phyloP scores from a whole-genome alignment of 805 yeast genomes.

The Candida endomychidarum region DNA sequence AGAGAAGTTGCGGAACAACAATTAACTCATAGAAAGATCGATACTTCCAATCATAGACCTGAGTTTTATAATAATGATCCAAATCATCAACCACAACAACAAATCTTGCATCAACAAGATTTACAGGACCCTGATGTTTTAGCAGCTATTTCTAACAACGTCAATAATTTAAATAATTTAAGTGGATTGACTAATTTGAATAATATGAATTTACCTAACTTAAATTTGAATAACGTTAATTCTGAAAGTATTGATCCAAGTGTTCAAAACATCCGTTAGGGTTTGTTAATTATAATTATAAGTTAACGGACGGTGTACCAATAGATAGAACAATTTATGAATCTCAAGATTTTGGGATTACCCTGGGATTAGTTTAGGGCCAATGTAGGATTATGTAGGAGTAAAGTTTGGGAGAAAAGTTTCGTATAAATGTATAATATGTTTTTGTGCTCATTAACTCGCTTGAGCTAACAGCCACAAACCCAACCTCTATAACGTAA shows the following conservation, averaged over 20 bases:
- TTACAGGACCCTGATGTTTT: conserved; percentile 42
- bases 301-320: too few relatives aligned
- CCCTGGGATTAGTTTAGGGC: too few relatives aligned
- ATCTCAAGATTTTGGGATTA: too few relatives aligned
- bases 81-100: conserved; percentile 12
- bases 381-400: too few relatives aligned
- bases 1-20: conserved; percentile 11
- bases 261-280: conserved; percentile 9
- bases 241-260: conserved; percentile 30
- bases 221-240: not conserved
- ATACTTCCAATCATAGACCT: not conserved
- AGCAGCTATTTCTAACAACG: conserved; percentile 35
- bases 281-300: too few relatives aligned
- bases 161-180: conserved; percentile 13
- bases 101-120: conserved; percentile 22
- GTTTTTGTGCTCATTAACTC: too few relatives aligned
- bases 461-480: too few relatives aligned
- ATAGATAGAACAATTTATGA: too few relatives aligned
- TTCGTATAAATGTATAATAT: too few relatives aligned
- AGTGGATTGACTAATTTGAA: conserved; percentile 4
- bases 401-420: too few relatives aligned
- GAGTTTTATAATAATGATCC: conserved; percentile 4
- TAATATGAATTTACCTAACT: conserved; percentile 2
- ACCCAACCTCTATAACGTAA: too few relatives aligned
- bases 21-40: conserved; percentile 6